These are phyloP conservation scores for Knoxdaviesia capensis DNA, from an alignment of 2,329 filamentous ascomycete genomes.

Conservation along the genomic window DNA sequence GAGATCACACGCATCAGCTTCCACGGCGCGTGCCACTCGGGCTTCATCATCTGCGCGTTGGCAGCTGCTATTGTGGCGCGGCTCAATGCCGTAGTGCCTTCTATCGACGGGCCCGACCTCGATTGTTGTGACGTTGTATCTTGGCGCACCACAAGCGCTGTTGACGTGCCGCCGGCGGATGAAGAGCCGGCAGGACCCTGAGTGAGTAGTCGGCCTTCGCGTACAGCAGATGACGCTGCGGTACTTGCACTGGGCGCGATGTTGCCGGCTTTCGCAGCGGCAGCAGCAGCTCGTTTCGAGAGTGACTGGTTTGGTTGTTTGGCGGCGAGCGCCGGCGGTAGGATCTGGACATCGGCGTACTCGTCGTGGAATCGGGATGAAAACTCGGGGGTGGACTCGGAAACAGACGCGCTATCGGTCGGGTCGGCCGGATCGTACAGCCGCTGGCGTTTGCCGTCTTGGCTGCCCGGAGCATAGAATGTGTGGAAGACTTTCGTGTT, in stretches of 20 bases:
- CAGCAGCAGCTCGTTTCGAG: neutral
- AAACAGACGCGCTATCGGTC: neutral
- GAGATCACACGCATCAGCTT: slow-evolving; percentile 96
- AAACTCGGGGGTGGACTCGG: slow-evolving; percentile 11
- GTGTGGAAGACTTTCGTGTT: slow-evolving; percentile 4
- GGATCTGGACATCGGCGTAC: slow-evolving; percentile 57
- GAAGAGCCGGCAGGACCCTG: slow-evolving; percentile 18
- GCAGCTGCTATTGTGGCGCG: slow-evolving; percentile 4
- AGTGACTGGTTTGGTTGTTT: slow-evolving; percentile 39
- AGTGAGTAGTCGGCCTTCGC: neutral
- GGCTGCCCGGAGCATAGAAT: slow-evolving; percentile 4
- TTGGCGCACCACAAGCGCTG: neutral
- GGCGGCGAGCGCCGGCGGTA: slow-evolving; percentile 59
- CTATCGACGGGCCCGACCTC: slow-evolving; percentile 1
- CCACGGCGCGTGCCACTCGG: slow-evolving; percentile 96
- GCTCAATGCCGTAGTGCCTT: slow-evolving; percentile 9
- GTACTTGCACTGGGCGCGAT: too few species aligned
- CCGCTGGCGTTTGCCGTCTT: slow-evolving; percentile 17
- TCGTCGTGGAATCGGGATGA: slow-evolving; percentile 43
- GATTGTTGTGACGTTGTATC: neutral
- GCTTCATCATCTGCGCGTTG: slow-evolving; percentile 33
- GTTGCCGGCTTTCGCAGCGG: slow-evolving; percentile 13
- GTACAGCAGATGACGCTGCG: too few species aligned
- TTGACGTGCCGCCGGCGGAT: slow-evolving; percentile 17
- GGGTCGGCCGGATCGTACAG: slow-evolving; percentile 13